Conservation (phyloP, 805 yeast genomes). For the Sugiyamaella floridensis region DNA sequence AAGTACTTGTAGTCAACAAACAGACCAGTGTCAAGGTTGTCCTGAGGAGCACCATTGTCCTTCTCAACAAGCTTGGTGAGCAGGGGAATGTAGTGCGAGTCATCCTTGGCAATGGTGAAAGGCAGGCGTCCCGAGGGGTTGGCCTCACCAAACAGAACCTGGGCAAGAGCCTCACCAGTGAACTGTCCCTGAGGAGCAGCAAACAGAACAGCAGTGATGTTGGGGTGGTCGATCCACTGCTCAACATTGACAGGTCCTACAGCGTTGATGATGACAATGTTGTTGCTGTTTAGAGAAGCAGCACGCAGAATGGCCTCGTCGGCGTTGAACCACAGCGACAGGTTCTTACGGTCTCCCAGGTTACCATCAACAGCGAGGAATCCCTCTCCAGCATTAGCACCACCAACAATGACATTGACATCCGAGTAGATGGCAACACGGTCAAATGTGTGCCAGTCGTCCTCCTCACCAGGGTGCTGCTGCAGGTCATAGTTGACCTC, state of each 20-base stretch:
- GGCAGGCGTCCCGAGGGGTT: constrained; percentile 60
- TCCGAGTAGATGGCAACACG: constrained; percentile 45
- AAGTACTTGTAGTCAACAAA: constrained; percentile 52
- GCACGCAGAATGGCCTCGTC: constrained; percentile 46
- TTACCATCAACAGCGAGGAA: constrained; percentile 51
- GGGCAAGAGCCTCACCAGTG: constrained; percentile 52
- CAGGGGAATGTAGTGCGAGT: constrained; percentile 42
- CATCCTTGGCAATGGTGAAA: constrained; percentile 52
- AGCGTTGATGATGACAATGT: constrained; percentile 52
- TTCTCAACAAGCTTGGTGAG: constrained; percentile 30
- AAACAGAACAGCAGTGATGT: constrained; percentile 50
- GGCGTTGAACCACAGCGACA: constrained; percentile 50
- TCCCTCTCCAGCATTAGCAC: constrained; percentile 54
- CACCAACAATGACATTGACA: constrained; percentile 47
- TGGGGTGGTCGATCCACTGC: constrained; percentile 47
- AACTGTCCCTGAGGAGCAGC: constrained; percentile 52
- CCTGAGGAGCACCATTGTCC: constrained; percentile 33
- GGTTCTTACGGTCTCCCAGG: constrained; percentile 51
- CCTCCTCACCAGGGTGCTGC: constrained; percentile 37
- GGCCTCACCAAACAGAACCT: constrained; percentile 52
- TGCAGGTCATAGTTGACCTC: constrained; percentile 40
- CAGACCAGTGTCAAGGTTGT: constrained; percentile 36
- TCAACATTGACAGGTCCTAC: constrained; percentile 59
- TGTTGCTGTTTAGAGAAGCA: constrained; percentile 45
- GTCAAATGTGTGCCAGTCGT: constrained; percentile 30